Base-by-base conservation (phyloP, 345 rosid genomes). In the Kandelia obovata region DNA sequence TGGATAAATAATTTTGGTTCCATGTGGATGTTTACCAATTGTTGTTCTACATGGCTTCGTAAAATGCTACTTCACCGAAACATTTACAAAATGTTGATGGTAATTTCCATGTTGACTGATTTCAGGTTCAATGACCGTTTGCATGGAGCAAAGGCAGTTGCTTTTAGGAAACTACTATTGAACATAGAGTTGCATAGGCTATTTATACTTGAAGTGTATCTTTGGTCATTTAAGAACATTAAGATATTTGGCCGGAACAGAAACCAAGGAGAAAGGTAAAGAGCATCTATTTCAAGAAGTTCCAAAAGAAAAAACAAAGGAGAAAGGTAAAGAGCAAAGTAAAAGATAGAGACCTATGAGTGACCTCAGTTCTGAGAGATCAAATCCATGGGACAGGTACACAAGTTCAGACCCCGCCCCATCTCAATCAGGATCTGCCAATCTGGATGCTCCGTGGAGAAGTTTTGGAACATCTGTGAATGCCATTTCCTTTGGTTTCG, bases 401-500 rank as follows among this genome's bases (percentile, higher is more conserved):
- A 58, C 81, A n/a, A 75, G 77, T 68, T 81, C 89, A 46, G 84
- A 79, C 55, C 58, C 78, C 2, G 63, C 80, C 17, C 81, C 75
- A 35, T 75, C 84, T 27, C 79, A 79, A 27, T 7, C 79, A 35
- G 73, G 32, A 17, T 73, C 3, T 1, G 27, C 75, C 5, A 82
- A 78, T 51, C 70, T 62, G 20, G 84, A 73, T 68, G 82, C 82
- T 63, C 89, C 91, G 46, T 84, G 92, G 91, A 87, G 82, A 73
- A 82, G 69, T 70, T 77, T 84, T 15, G 94, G 92, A 0, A 82
- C 92, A 5, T 90, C 96, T 19, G 83, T 86, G 88, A 86, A 81
- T 62, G 97, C 98, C 0, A 83, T 93, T 19, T 87, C 98, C 5
- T 93, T 88, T 26, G 98, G 98, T 46, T 86, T 93, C 26, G 91